Conservation (phyloP, 1,284 basidiomycete genomes). For the Rhodotorula sp. region DNA sequence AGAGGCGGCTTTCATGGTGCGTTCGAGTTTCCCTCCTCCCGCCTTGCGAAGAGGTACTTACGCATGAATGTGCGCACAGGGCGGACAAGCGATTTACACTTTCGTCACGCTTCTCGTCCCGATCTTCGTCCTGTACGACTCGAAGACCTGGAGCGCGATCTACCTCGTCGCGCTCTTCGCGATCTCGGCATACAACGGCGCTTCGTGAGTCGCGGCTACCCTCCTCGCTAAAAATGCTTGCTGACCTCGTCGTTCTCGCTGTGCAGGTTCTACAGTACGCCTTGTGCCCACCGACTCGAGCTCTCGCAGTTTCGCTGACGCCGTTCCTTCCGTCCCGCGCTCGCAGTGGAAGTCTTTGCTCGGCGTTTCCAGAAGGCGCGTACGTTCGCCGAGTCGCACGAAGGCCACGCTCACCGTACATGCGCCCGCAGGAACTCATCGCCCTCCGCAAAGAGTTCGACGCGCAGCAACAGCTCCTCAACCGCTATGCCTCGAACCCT, state of each 20-base stretch:
- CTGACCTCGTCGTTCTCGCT: too few relatives aligned
- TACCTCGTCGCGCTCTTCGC: constrained; percentile 43
- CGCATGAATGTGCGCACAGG: constrained; percentile 6
- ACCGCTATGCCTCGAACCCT: constrained; percentile 24
- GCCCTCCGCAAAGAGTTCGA: constrained; percentile 45
- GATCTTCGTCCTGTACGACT: constrained; percentile 44
- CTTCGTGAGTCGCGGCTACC: constrained; percentile 18
- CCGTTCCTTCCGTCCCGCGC: constrained; percentile 7
- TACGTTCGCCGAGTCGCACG: too few relatives aligned
- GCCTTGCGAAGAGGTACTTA: too few relatives aligned
- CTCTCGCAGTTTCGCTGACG: constrained; percentile 1
- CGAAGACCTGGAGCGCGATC: constrained; percentile 42
- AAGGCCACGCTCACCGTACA: neutral
- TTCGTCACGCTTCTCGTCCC: constrained; percentile 44
- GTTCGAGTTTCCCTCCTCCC: constrained; percentile 7
- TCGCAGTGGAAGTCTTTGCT: constrained; percentile 42
- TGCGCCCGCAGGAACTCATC: constrained; percentile 34
- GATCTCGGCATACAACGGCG: constrained; percentile 47
- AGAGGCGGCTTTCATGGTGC: constrained; percentile 44
- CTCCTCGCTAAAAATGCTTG: too few relatives aligned
- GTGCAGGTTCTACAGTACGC: constrained; percentile 14
- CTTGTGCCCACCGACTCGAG: neutral
- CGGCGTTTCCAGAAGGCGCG: constrained; percentile 41
- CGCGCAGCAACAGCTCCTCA: constrained; percentile 31
- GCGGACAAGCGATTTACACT: constrained; percentile 44